A percentile compares a stretch with the other conserved stretches of the same genome.
phyloP scores from a whole-genome alignment of 495 filamentous ascomycete species.

The Penicillium mononematosum region DNA sequence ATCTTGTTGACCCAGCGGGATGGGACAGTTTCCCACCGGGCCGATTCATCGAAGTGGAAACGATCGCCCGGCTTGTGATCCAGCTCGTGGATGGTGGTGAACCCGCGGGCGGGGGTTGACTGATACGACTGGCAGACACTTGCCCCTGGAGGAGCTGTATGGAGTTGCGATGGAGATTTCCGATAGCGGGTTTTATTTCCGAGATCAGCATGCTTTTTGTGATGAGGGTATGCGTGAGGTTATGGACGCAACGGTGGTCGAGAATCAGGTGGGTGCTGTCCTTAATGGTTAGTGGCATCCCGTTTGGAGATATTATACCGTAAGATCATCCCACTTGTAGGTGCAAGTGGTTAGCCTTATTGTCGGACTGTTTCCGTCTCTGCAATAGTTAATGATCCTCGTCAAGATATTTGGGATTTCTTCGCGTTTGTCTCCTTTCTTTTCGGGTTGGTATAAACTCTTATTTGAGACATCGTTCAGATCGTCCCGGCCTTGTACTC shows the following conservation, averaged over 20 bases:
- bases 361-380: not conserved
- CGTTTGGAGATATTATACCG: not conserved
- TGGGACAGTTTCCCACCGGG: constrained; percentile 18
- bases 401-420: not conserved
- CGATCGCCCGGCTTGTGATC: constrained; percentile 14
- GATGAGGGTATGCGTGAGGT: constrained; percentile 27
- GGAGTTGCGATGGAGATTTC: constrained; percentile 26
- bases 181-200: constrained; percentile 20
- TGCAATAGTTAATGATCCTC: not conserved
- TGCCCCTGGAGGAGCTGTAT: constrained; percentile 13
- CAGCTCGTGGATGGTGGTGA: constrained; percentile 20
- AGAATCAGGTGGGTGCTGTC: constrained; percentile 25
- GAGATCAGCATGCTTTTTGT: constrained; percentile 23
- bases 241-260: constrained; percentile 26
- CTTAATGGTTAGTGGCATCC: constrained; percentile 5
- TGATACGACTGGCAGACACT: constrained; percentile 10
- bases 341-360: not conserved
- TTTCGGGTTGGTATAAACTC: too few relatives aligned
- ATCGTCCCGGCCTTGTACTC: too few relatives aligned
- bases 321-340: not conserved
- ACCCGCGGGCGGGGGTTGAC: constrained; percentile 19
- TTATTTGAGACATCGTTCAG: too few relatives aligned
- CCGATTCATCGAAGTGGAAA: constrained; percentile 16
- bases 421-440: too few relatives aligned
- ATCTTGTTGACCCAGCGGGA: constrained; percentile 17